These are phyloP conservation scores for Peniophora sp. DNA, from an alignment of 1,284 basidiomycete species.

Conservation along the genomic window DNA sequence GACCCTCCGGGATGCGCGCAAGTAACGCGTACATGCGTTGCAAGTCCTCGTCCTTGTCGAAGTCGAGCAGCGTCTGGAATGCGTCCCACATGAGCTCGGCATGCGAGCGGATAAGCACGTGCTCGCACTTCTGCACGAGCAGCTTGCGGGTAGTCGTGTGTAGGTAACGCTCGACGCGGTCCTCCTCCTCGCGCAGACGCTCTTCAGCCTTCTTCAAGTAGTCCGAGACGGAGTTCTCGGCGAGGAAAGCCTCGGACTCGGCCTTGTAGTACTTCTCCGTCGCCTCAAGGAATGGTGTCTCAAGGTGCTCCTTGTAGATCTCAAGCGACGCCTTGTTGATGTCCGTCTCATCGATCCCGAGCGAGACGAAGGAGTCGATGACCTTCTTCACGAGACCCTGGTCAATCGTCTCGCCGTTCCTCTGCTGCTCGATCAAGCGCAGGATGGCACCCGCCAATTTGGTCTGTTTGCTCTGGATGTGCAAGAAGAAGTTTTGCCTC, in stretches of 20 bases:
- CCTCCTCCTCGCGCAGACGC: constrained; percentile 89
- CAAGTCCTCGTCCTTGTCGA: constrained; percentile 89
- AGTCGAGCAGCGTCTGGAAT: constrained; percentile 90
- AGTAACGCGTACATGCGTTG: constrained; percentile 94
- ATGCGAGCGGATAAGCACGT: constrained; percentile 88
- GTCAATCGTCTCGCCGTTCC: constrained; percentile 93
- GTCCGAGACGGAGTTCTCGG: constrained; percentile 88
- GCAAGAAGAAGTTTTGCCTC: constrained; percentile 87
- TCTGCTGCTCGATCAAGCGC: constrained; percentile 84
- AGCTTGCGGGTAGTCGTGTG: constrained; percentile 83
- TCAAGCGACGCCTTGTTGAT: constrained; percentile 90
- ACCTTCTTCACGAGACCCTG: constrained; percentile 93
- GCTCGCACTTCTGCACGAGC: constrained; percentile 87
- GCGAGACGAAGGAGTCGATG: constrained; percentile 93
- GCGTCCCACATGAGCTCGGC: constrained; percentile 87
- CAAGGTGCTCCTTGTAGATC: constrained; percentile 91
- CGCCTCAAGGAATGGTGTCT: constrained; percentile 80
- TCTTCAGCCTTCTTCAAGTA: constrained; percentile 97
- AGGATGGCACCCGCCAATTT: constrained; percentile 88
- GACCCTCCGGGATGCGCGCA: constrained; percentile 81
- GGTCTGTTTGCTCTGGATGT: constrained; percentile 73
- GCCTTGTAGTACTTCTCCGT: constrained; percentile 90
- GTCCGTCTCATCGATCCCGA: constrained; percentile 90
- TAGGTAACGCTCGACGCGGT: constrained; percentile 91
- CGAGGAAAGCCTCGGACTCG: constrained; percentile 88